Base-by-base conservation (phyloP, 2,329 filamentous ascomycete genomes). In the Penicillium corylophilum region DNA sequence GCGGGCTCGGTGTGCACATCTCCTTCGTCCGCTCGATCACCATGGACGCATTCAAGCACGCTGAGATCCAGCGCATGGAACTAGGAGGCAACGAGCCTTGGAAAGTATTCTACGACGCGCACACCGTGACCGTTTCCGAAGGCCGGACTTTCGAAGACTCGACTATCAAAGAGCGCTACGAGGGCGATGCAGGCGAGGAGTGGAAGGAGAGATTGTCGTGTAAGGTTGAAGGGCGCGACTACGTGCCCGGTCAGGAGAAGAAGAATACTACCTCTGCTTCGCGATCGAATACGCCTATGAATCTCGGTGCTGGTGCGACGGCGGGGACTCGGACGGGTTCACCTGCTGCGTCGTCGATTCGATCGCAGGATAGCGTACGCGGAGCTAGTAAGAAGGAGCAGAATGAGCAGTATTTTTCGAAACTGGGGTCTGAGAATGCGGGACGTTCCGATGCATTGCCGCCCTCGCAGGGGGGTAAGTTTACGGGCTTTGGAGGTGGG, bases 1-100 rank as follows among this genome's bases (percentile, higher is more conserved):
- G 94, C 57, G 91, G 91, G 3, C 84, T 99, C 26, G 94, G 94
- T 55, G 94, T 99, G 31, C 94, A 99, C 79, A 96, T 99, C 73
- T 96, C 91, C 70, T 99, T 99, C 76, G 92, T 99, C 59, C 88
- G 94, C 54, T 94, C 89, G 66, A 94, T 97, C 68, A 96, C 90
- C 56, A 99, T 99, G 94, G 94, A 99, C 77, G 91, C 91, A 51
- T 97, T 99, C 80, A 99, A 99, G 74, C 84, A 85, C 59, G 82
- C 83, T 65, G 94, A 99, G 75, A 93, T 97, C 66, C 87, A 90
- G 74, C 88, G 92, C 61, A 97, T 99, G 94, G 85, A 92, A 53
- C 79, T 88, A 20, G 94, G 93, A 41, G 94, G 94, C 48, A 99
- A 99, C 74, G 85, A 88, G 55, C 82, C 85, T 15, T 97, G 91